A percentile compares a stretch with the other conserved stretches of the same genome.
phyloP scores from a whole-genome alignment of 176 grass and related monocot species.

The Eremochloa ophiuroides region DNA sequence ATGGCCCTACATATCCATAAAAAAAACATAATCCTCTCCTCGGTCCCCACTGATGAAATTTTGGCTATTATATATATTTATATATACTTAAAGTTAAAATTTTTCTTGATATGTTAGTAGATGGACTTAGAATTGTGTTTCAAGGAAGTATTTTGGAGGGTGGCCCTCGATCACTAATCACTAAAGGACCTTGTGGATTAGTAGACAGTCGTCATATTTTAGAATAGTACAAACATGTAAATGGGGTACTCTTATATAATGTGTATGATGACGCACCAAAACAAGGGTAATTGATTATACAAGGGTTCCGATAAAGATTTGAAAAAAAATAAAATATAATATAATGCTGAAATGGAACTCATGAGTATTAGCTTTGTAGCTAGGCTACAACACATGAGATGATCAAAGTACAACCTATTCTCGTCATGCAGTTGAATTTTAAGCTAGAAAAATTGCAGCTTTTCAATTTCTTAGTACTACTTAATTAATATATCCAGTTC shows the following conservation, averaged over 20 bases:
- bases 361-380: neutral
- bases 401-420: neutral
- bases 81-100: neutral
- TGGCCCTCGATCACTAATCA: neutral
- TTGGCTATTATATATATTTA: neutral
- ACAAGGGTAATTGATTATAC: neutral
- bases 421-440: neutral
- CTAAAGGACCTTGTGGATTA: neutral
- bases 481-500: neutral
- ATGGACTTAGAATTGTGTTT: neutral
- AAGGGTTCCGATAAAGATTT: neutral
- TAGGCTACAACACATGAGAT: neutral
- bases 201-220: too few species aligned
- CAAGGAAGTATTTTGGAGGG: neutral
- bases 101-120: neutral
- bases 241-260: neutral
- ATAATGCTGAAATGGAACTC: neutral
- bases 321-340: neutral
- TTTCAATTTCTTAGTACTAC: neutral
- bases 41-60: neutral
- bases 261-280: neutral
- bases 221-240: neutral
- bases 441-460: neutral
- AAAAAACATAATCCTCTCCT: too few species aligned
- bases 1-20: too few species aligned